Evolutionary conservation across 495 filamentous ascomycete genomes (phyloP), one percentile per base, ranked within the genome.

Genomic region (Choiromyces venosus): DNA sequence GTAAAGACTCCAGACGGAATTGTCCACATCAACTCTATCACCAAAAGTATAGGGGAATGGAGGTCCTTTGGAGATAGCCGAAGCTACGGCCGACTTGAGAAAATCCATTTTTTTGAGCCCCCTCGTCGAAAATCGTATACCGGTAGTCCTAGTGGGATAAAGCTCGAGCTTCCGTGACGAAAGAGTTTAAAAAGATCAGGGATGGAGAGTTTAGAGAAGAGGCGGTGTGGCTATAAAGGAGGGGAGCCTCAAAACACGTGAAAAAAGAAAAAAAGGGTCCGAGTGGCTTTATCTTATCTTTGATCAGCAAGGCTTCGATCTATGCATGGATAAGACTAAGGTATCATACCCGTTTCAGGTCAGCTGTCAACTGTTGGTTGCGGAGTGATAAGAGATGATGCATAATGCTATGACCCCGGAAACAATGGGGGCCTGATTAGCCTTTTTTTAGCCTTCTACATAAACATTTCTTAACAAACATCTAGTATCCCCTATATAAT

Each of bases 1-100:
- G 82, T 93, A 88, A 36, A 99, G 85, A 5, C 89, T 90, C 94
- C 95, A 98, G 71, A 98, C 92, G 29, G 93, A 94, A 78, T 92
- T 89, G 80, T 94, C 92, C 38, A 93, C 84, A 77, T 97, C 93
- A 66, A 96, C 90, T 81, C 90, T 87, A 83, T 99, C 95, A 77
- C 94, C 94, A 77, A 97, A 93, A 29, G 87, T 90, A 82, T 96
- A 97, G 12, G 93, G 93, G 78, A 97, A 96, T 5, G 93, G 88
- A 40, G 93, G 93, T 25, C 93, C 93, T 83, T 97, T 97, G 19
- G 95, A 91, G 78, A 97, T 98, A 8, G 94, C 94, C 56, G 95
- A 97, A 44, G 93, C 93, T 79, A 99, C 93, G 56, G 96, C 96
- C 66, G 92, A 97, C 84, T 97, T 99, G 73, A 99, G 87, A 81